These are phyloP conservation scores for Lipomyces orientalis DNA, from an alignment of 805 yeast genomes.

Conservation along the genomic window DNA sequence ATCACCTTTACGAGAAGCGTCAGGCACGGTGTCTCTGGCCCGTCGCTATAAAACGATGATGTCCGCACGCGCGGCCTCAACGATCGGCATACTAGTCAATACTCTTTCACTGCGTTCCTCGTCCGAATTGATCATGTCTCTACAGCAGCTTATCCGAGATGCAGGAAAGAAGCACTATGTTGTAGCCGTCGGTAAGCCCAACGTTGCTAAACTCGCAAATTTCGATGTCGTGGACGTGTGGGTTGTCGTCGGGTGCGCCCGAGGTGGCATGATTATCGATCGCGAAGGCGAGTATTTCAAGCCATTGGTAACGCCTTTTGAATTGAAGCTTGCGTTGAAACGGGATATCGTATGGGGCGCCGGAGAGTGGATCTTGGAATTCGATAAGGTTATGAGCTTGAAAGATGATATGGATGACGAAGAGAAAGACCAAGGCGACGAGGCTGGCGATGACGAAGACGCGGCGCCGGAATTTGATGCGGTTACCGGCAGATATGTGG, in stretches of 20 bases:
- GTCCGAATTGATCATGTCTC: slow-evolving; percentile 63
- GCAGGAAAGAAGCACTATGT: slow-evolving; percentile 92
- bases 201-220: slow-evolving; percentile 94
- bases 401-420: slow-evolving; percentile 28
- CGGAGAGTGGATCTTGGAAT: slow-evolving; percentile 90
- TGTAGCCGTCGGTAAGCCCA: slow-evolving; percentile 97
- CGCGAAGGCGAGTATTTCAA: slow-evolving; percentile 78
- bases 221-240: slow-evolving; percentile 93
- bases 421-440: slow-evolving; percentile 38
- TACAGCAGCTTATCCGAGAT: slow-evolving; percentile 63
- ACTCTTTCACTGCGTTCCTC: slow-evolving; percentile 84
- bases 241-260: slow-evolving; percentile 94
- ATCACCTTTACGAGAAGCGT: neutral
- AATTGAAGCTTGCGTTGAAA: slow-evolving; percentile 77
- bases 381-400: slow-evolving; percentile 58
- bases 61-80: slow-evolving; percentile 86
- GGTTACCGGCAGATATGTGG: slow-evolving; percentile 78
- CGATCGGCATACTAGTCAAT: slow-evolving; percentile 88
- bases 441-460: slow-evolving; percentile 53
- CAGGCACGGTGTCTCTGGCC: slow-evolving; percentile 59
- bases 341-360: slow-evolving; percentile 79
- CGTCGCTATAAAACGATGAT: slow-evolving; percentile 86
- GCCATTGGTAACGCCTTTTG: slow-evolving; percentile 94
- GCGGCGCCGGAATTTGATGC: slow-evolving; percentile 77
- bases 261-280: slow-evolving; percentile 88